phyloP scores from a whole-genome alignment of 1,139 yeast species.

The Arxiozyma telluris region DNA sequence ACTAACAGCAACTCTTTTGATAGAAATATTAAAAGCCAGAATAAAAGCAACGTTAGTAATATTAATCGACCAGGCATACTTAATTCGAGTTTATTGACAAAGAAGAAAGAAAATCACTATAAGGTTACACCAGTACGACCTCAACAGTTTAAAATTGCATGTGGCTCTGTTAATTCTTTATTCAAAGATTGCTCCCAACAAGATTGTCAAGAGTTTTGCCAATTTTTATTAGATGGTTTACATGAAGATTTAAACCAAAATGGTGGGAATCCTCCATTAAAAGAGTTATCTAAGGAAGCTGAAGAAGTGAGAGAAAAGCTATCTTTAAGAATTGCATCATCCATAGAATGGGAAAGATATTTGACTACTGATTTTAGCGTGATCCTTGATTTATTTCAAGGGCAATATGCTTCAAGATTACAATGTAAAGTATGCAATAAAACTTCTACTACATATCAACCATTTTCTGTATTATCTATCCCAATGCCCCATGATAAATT shows the following conservation, averaged over 20 bases:
- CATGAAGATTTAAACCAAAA: constrained; percentile 83
- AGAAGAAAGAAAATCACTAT: constrained; percentile 7
- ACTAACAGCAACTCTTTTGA: background rate
- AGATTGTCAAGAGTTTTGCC: constrained; percentile 86
- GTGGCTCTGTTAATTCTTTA: constrained; percentile 61
- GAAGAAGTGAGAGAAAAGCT: constrained; percentile 65
- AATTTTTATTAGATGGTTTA: constrained; percentile 71
- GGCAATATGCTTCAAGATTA: constrained; percentile 77
- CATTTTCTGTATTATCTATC: constrained; percentile 65
- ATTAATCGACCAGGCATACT: background rate
- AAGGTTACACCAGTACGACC: constrained; percentile 32
- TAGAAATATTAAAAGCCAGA: no score
- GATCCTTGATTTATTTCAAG: constrained; percentile 80
- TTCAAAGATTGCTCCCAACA: constrained; percentile 80
- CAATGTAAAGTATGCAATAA: constrained; percentile 64
- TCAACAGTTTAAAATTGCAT: constrained; percentile 46
- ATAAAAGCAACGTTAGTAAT: no score
- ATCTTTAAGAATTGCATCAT: constrained; percentile 77
- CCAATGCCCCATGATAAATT: constrained; percentile 47
- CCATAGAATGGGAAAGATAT: constrained; percentile 93
- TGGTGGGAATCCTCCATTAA: constrained; percentile 45
- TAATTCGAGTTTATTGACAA: constrained; percentile 7
- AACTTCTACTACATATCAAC: constrained; percentile 82
- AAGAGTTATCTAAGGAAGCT: constrained; percentile 60
- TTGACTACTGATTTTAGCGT: constrained; percentile 76